Conservation (phyloP, 192 early-diverging fungal genomes). For the Chytriomyces confervae region DNA sequence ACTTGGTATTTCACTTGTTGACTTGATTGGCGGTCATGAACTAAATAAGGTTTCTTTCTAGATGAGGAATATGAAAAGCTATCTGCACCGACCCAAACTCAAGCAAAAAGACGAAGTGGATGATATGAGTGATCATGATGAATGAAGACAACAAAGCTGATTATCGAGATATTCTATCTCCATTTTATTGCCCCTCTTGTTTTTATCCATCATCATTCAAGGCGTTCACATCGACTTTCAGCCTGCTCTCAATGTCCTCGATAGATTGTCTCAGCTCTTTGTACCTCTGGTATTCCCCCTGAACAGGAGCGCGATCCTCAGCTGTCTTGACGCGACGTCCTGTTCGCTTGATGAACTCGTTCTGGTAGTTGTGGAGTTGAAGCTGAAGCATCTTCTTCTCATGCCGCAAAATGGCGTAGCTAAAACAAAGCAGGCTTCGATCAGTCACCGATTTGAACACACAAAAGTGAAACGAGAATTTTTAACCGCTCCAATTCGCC, state of each 20-base stretch:
- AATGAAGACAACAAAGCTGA: too few species aligned
- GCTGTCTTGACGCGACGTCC: slow-evolving; percentile 47
- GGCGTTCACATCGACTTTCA: slow-evolving; percentile 14
- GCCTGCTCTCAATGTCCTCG: slow-evolving; percentile 21
- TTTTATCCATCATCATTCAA: slow-evolving; percentile 2
- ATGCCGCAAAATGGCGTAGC: slow-evolving; percentile 35
- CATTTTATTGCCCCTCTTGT: background rate
- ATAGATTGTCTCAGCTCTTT: slow-evolving; percentile 39
- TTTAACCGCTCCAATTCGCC: background rate
- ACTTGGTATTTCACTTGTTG: slow-evolving; percentile 35
- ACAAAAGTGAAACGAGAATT: slow-evolving; percentile 1
- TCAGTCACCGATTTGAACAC: background rate
- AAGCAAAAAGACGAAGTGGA: background rate
- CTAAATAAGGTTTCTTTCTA: background rate
- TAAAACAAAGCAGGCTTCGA: background rate
- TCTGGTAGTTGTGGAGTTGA: slow-evolving; percentile 46
- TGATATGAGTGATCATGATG: background rate
- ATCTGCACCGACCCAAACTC: slow-evolving; percentile 23
- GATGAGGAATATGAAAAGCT: slow-evolving; percentile 37
- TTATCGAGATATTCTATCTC: too few species aligned
- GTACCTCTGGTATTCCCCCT: slow-evolving; percentile 51
- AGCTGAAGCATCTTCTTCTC: slow-evolving; percentile 54
- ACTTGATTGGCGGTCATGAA: background rate
- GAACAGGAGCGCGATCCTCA: slow-evolving; percentile 49
- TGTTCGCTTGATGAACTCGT: slow-evolving; percentile 48